These are phyloP conservation scores for Tetrapisispora phaffii DNA, from an alignment of 805 yeast species.

Conservation along the genomic window DNA sequence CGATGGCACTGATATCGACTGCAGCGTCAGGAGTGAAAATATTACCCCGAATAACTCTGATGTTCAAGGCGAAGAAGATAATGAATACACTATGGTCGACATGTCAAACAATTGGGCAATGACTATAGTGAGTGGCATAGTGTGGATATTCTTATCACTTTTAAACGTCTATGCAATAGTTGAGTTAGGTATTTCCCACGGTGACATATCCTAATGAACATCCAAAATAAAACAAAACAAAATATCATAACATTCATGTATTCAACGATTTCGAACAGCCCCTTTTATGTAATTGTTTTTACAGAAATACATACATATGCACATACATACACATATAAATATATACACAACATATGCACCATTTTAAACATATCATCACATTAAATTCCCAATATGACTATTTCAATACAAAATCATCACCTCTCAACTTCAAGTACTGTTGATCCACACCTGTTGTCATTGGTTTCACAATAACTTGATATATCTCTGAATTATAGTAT, in stretches of 20 bases:
- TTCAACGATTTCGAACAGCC: too few species aligned
- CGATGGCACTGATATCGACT: too few species aligned
- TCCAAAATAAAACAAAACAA: not conserved
- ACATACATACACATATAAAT: too few species aligned
- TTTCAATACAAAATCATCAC: constrained; percentile 77
- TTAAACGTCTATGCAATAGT: constrained; percentile 59
- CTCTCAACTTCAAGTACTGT: constrained; percentile 76
- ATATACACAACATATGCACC: too few species aligned
- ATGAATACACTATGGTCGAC: constrained; percentile 30
- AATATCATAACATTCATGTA: too few species aligned
- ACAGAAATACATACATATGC: too few species aligned
- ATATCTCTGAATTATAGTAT: constrained; percentile 76
- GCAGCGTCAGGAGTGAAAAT: too few species aligned
- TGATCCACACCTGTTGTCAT: constrained; percentile 91
- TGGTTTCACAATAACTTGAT: constrained; percentile 56
- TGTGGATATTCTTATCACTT: constrained; percentile 67
- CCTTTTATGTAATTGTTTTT: too few species aligned
- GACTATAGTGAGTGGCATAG: constrained; percentile 38
- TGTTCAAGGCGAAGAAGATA: not conserved
- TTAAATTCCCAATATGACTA: too few species aligned
- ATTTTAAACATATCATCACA: too few species aligned
- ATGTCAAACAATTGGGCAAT: constrained; percentile 57
- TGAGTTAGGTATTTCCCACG: constrained; percentile 27
- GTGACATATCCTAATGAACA: constrained; percentile 10
- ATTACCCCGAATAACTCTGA: not conserved